These are phyloP conservation scores for Linnemannia hyalina DNA, from an alignment of 192 early-diverging fungal genomes.

Conservation along the genomic window DNA sequence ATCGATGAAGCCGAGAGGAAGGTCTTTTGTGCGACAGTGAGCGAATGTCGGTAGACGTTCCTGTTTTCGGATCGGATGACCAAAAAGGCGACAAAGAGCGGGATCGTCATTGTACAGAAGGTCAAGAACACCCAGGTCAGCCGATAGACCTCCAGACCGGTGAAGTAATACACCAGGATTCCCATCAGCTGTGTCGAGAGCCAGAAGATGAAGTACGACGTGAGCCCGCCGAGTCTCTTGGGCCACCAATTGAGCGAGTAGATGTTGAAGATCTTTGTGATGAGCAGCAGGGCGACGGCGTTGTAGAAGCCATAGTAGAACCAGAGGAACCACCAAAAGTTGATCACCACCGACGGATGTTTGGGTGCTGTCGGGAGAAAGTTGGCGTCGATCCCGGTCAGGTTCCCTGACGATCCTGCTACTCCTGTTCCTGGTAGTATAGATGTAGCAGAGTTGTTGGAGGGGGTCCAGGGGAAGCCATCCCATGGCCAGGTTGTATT, in stretches of 20 bases:
- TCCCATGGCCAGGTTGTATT: conserved; percentile 48
- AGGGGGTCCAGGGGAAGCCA: conserved; percentile 28
- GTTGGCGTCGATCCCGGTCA: not conserved
- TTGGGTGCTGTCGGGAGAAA: conserved; percentile 26
- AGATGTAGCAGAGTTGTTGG: not conserved
- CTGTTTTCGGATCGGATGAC: conserved; percentile 63
- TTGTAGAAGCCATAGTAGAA: conserved; percentile 86
- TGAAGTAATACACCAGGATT: conserved; percentile 67
- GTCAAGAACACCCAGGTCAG: conserved; percentile 80
- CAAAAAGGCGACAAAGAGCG: conserved; percentile 73
- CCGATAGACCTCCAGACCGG: conserved; percentile 65
- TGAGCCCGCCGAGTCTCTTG: conserved; percentile 69
- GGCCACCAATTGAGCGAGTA: conserved; percentile 89
- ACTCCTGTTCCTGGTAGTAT: not conserved
- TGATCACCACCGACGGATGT: conserved; percentile 62
- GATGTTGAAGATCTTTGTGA: conserved; percentile 83
- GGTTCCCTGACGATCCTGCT: not conserved
- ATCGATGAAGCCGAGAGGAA: conserved; percentile 61
- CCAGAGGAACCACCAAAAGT: conserved; percentile 86
- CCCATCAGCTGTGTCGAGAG: conserved; percentile 70
- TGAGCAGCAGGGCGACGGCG: conserved; percentile 76
- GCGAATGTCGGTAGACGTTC: conserved; percentile 61
- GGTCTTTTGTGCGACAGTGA: conserved; percentile 68
- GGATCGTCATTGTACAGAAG: conserved; percentile 80
- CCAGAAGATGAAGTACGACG: conserved; percentile 79